Base-by-base conservation (phyloP, 2,329 filamentous ascomycete genomes). In the Meredithiella fracta region DNA sequence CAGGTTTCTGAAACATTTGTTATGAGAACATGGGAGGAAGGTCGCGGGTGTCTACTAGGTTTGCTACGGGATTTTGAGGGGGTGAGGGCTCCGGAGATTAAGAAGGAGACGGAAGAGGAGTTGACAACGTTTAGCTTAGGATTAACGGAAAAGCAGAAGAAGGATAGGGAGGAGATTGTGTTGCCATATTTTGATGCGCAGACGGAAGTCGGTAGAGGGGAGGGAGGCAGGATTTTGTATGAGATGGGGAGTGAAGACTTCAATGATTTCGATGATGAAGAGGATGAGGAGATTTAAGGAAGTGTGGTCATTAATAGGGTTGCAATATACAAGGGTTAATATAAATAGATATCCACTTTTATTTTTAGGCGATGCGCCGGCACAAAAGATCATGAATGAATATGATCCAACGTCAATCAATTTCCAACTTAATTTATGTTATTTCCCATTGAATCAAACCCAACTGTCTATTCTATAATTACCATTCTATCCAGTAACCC, bases 161-260 rank as follows among this genome's bases (percentile, higher is more conserved):
- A 77, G 61, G 91, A 94, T 53, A 74, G 92, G 25, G 91, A 96
- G 63, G 86, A 85, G 0, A 86, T 98, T 7, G 86, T 97, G 42
- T 67, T 97, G 67, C 92, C 92, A 15, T 97, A 98, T 67, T 96
- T 94, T 68, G 92, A 98, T 72, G 92, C 92, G 23, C 92, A 98
- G 74, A 86, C 81, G 54, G 84, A 83, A 51, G 77, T 81, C 53
- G 83, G 82, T 1, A 77, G 79, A 0, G 90, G 90, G 0, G 88
- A 94, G 63, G 91, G 92, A 3, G 92, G 92, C 0, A 77, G 91
- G 59, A 98, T 98, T 61, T 66, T 98, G 64, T 98, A 98, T 67
- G 91, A 97, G 63, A 94, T 97, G 86, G 91, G 90, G 1, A 79
- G 82, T 60, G 92, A 97, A 70, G 92, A 98, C 68, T 89, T 97